phyloP scores from a whole-genome alignment of 306 rosid species.

The Citrullus colocynthis region DNA sequence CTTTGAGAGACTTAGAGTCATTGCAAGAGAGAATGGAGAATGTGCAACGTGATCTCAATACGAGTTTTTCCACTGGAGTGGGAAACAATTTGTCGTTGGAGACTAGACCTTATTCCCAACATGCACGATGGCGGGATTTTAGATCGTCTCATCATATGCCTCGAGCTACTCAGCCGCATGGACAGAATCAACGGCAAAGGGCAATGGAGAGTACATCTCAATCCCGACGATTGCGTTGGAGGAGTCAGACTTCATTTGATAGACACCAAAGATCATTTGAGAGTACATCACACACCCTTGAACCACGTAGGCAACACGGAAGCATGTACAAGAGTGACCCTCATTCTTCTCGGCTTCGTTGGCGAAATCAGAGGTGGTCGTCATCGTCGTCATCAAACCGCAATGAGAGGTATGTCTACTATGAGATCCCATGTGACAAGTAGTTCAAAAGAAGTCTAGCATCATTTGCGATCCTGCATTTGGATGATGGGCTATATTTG shows the following conservation, averaged over 20 bases:
- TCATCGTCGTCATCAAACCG: conserved; percentile 6
- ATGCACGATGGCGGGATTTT: conserved; percentile 5
- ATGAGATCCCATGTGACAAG: background rate
- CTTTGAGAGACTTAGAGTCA: conserved; percentile 25
- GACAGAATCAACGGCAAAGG: conserved; percentile 31
- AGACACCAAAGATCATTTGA: background rate
- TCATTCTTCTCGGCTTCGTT: conserved; percentile 1
- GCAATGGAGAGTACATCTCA: background rate
- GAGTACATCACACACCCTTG: background rate
- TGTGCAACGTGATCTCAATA: conserved; percentile 14
- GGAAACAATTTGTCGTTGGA: conserved; percentile 24
- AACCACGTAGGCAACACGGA: conserved; percentile 1
- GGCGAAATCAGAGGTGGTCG: conserved; percentile 58
- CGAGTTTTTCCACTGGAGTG: conserved; percentile 29
- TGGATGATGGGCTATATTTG: background rate
- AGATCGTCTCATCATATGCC: conserved; percentile 16
- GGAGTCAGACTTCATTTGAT: conserved; percentile 21
- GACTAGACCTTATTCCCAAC: conserved; percentile 19
- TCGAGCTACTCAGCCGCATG: conserved; percentile 17
- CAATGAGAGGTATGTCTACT: background rate
- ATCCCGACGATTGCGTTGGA: conserved; percentile 33
- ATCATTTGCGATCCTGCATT: background rate
- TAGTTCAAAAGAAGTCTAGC: background rate
- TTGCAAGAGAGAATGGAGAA: conserved; percentile 27
- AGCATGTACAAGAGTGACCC: background rate